Evolutionary conservation across 2,329 filamentous ascomycete genomes (phyloP).

Genomic region (Ophiocordyceps camponoti-saundersi): DNA sequence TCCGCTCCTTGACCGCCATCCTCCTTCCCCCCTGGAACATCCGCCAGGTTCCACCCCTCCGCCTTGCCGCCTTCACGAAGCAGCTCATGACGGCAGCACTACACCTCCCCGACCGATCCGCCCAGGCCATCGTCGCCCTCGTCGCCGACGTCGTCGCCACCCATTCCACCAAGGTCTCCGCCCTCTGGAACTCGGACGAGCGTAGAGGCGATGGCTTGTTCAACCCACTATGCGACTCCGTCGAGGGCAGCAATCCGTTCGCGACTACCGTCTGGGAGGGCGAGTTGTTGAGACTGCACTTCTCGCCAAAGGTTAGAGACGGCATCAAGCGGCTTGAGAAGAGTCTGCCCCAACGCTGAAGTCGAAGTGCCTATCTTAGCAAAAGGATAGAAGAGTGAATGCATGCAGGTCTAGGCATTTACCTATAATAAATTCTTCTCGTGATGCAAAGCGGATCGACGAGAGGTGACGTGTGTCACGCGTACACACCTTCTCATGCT

Average conservation of each 20-base stretch:
- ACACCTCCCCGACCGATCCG: constrained; percentile 81
- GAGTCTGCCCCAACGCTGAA: constrained; percentile 23
- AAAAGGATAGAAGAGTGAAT: not conserved
- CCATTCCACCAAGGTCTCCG: constrained; percentile 65
- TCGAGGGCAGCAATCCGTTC: constrained; percentile 82
- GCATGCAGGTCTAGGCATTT: too few relatives aligned
- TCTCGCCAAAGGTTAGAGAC: constrained; percentile 70
- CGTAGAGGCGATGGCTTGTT: constrained; percentile 79
- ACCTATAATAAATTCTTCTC: too few relatives aligned
- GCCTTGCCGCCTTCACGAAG: constrained; percentile 86
- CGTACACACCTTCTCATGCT: too few relatives aligned
- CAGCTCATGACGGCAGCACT: constrained; percentile 69
- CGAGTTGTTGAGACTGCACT: constrained; percentile 72
- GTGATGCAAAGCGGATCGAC: too few relatives aligned
- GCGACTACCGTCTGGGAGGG: constrained; percentile 87
- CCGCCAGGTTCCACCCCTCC: constrained; percentile 59
- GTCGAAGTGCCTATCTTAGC: not conserved
- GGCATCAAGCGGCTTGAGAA: constrained; percentile 55
- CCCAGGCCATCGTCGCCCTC: constrained; percentile 62
- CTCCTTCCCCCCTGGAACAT: constrained; percentile 62
- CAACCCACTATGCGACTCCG: constrained; percentile 51
- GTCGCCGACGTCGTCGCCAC: constrained; percentile 63
- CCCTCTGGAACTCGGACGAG: constrained; percentile 92
- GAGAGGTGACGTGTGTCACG: too few relatives aligned
- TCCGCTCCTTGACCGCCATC: constrained; percentile 69